phyloP scores from a whole-genome alignment of 805 yeast species.

The Saccharomycopsis sp. region DNA sequence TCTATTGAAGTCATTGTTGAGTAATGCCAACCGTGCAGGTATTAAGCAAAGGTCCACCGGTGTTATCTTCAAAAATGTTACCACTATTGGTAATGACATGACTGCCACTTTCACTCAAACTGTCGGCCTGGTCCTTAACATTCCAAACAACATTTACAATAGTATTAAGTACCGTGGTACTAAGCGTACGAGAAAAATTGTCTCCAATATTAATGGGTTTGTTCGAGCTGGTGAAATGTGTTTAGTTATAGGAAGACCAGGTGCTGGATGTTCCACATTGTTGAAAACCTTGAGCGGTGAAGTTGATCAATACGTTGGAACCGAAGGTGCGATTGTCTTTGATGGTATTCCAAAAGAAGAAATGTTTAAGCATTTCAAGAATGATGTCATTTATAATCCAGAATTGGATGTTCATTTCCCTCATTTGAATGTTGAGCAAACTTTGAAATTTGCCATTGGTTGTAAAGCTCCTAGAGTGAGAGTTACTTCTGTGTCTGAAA shows the following conservation, averaged over 20 bases:
- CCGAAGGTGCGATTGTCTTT: conserved; percentile 50
- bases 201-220: conserved; percentile 24
- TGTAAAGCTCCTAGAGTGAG: conserved; percentile 58
- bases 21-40: conserved; percentile 14
- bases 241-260: conserved; percentile 48
- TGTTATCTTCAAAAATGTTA: conserved; percentile 37
- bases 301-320: conserved; percentile 36
- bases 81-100: conserved; percentile 44
- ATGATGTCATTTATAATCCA: conserved; percentile 52
- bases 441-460: conserved; percentile 62
- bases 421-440: conserved; percentile 66
- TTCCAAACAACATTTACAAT: not conserved
- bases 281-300: conserved; percentile 39
- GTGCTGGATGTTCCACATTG: conserved; percentile 56
- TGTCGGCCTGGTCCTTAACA: conserved; percentile 25
- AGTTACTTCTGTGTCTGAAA: conserved; percentile 37
- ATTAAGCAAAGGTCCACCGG: conserved; percentile 35
- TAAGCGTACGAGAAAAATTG: not conserved
- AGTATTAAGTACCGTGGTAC: conserved; percentile 25
- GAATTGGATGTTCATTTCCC: conserved; percentile 73
- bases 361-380: conserved; percentile 50
- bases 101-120: conserved; percentile 46
- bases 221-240: conserved; percentile 44
- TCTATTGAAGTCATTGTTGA: conserved; percentile 32
- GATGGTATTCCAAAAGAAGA: conserved; percentile 56